These are phyloP conservation scores for Juglanconis sp. DNA, from an alignment of 2,329 filamentous ascomycete species.

Conservation along the genomic window DNA sequence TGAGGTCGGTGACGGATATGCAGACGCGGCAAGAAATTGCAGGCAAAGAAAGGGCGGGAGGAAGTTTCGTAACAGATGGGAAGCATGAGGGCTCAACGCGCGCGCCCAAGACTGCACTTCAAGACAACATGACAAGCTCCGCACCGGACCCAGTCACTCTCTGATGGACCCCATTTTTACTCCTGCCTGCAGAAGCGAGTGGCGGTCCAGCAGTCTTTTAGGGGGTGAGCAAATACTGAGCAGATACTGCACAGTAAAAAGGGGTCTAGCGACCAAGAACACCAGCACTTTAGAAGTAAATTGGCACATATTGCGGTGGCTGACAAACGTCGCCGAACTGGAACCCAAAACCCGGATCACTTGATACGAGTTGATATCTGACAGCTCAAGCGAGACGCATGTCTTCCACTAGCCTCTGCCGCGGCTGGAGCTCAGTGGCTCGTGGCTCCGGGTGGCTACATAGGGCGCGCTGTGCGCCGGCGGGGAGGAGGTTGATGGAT, in stretches of 20 bases:
- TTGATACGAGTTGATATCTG: background rate
- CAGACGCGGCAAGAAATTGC: no score
- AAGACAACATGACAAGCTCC: background rate
- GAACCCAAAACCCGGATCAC: background rate
- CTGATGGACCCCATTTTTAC: background rate
- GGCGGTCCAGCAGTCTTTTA: background rate
- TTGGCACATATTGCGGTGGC: background rate
- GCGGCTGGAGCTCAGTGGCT: background rate
- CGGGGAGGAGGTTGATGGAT: background rate
- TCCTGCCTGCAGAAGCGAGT: background rate
- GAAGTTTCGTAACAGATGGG: background rate
- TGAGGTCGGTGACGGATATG: no score
- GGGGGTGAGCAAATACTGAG: background rate
- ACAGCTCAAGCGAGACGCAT: slow-evolving; percentile 3
- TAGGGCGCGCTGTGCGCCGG: background rate
- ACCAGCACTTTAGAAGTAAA: background rate
- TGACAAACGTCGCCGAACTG: background rate
- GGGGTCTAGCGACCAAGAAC: background rate
- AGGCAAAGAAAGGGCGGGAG: no score
- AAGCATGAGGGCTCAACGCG: background rate
- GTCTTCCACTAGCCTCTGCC: background rate
- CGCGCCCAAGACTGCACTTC: background rate
- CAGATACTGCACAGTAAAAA: background rate
- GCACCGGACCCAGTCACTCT: background rate
- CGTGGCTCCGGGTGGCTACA: slow-evolving; percentile 3